Base-by-base conservation (phyloP, 2,329 filamentous ascomycete species). In the Monilinia laxa region DNA sequence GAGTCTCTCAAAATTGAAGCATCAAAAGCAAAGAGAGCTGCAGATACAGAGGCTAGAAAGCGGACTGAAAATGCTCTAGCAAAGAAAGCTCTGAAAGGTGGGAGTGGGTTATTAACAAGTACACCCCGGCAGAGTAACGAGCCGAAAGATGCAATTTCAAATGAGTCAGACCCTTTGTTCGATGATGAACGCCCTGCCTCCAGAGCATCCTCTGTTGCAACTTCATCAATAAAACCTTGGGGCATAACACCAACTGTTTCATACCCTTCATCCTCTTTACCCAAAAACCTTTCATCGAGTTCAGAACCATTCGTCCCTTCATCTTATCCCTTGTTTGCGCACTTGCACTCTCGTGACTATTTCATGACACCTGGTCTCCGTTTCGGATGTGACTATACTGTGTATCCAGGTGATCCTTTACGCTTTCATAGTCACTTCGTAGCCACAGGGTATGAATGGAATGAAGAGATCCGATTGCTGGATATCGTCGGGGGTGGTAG, bases 351-450 rank as follows among this genome's bases (percentile, higher is more conserved):
- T 10, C 82, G 85, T 23, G 91, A 90, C 60, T 97, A 94, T 79
- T 98, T 90, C 80, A 87, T 95, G 75, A 93, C 93, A 65, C 95
- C 95, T 1, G 95, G 95, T 11, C 83, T 99, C 63, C 91, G 95
- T 35, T 99, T 99, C 75, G 95, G 95, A 35, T 96, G 93, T 73
- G 88, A 95, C 75, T 97, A 96, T 79, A 92, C 93, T 72, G 92
- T 96, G 6, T 99, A 99, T 74, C 95, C 95, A 0, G 95, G 95
- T 56, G 95, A 99, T 76, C 93, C 95, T 1, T 82, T 99, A 62
- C 89, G 95, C 14, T 99, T 96, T 77, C 95, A 99, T 78, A 95
- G 92, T 56, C 95, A 99, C 77, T 98, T 97, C 77, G 84, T 97
- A 73, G 91, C 90, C 10, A 90, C 89, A n/a, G 87, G 90, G 42